Base-by-base conservation (phyloP, 2,329 filamentous ascomycete genomes). In the Paecilomyces fulvus region DNA sequence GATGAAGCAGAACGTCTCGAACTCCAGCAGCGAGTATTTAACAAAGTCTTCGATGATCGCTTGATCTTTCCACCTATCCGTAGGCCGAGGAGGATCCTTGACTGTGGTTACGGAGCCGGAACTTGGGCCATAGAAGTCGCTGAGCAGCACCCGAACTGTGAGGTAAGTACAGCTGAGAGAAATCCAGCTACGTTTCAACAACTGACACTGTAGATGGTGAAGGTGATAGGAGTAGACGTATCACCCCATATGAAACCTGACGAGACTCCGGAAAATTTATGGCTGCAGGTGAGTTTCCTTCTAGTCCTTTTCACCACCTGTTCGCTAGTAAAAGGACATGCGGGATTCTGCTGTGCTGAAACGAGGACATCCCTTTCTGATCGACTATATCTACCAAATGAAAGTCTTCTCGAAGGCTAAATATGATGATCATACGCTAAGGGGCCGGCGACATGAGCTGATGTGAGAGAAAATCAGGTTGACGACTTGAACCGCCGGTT, bases 171-270 rank as follows among this genome's bases (percentile, higher is more conserved):
- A 25, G 30, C 31, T 50, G 21, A 9, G 50, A 6, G 28, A 50
- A 25, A 12, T 23, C 33, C 52, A 28, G 28, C 43, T 51, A 11
- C 33, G 53, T 55, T 61, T 58, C 30, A 58, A 51, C 37, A 12
- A 56, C 52, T 51, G 3, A 46, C 46, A 30, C 20, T 30, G 30
- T 53, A 59, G 30, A 55, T 30, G 31, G 31, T 37, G 33, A 61
- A 90, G 87, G 85, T 90, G 9, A 77, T 86, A 60, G 87, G 84
- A 9, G 79, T 90, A 64, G 88, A 91, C 66, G 83, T 90, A 60
- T 86, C 84, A 63, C 86, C 87, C 25, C 83, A 86, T 64, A 84
- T 86, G 79, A 80, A 81, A 58, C 85, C 85, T 43, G 83, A 87
- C 52, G 81, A 84, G 61, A 69, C 77, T 5, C 84, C 87, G 17